Evolutionary conservation across 108 stramenopile genomes (phyloP).

Genomic region (Cyclotella atomus): DNA sequence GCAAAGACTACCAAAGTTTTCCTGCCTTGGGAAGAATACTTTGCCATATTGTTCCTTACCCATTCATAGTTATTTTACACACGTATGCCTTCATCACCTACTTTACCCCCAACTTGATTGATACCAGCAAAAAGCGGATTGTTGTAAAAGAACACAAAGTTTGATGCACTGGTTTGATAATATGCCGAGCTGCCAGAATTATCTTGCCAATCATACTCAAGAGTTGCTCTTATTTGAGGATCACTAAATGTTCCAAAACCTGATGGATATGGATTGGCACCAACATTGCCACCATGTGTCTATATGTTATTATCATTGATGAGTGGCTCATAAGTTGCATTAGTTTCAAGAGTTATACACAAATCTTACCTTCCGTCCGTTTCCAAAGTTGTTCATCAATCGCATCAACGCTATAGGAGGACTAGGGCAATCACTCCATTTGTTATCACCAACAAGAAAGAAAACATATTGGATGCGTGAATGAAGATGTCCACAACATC

Average conservation of each 20-base stretch:
- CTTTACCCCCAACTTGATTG: constrained; percentile 14
- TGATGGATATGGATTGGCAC: constrained; percentile 26
- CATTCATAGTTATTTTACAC: constrained; percentile 8
- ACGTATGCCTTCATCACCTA: constrained; percentile 14
- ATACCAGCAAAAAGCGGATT: constrained; percentile 7
- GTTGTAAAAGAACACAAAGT: constrained; percentile 17
- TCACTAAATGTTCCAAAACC: constrained; percentile 22
- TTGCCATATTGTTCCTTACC: constrained; percentile 17
- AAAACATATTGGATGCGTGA: constrained; percentile 4
- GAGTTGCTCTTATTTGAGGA: neutral
- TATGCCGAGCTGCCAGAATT: neutral
- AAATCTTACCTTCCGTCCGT: constrained; percentile 10
- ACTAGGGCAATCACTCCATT: constrained; percentile 10
- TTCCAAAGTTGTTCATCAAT: constrained; percentile 26
- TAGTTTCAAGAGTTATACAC: too few species aligned
- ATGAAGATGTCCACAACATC: constrained; percentile 19
- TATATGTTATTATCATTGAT: neutral
- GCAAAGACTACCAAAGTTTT: constrained; percentile 16
- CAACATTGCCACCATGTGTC: constrained; percentile 16
- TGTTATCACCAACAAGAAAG: constrained; percentile 18
- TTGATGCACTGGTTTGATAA: constrained; percentile 18
- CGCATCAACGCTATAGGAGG: neutral
- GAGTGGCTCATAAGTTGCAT: too few species aligned
- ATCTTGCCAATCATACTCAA: constrained; percentile 19
- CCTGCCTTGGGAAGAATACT: constrained; percentile 8